Base-by-base conservation (phyloP, 2,329 filamentous ascomycete species). In the Ambrosiella beaveri region DNA sequence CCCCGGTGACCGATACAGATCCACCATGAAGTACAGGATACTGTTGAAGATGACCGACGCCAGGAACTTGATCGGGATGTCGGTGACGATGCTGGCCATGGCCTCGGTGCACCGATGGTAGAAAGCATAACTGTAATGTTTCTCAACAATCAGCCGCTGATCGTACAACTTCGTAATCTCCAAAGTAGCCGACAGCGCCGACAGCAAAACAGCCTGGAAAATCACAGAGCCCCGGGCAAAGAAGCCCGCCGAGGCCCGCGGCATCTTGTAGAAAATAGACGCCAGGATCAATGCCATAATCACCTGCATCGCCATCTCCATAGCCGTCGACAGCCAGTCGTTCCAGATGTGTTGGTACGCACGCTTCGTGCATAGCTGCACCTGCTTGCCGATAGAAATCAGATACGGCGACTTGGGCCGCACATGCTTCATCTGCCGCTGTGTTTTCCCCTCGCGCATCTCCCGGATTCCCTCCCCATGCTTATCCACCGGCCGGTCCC, bases 281-380 rank as follows among this genome's bases (percentile, higher is more conserved):
- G 79, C 80, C 49, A 84, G 74, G 60, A 84, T 80, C 36, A 84
- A 70, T 35, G 78, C 75, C 68, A 82, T 73, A 63, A 82, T 63
- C 49, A 80, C 63, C 44, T 82, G 73, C 9, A 73, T 72, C 15
- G 71, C 63, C 7, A 73, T 71, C 1, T 71, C 69, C 0, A 75
- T 73, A 0, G 71, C 64, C 0, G 76, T 77, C 0, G 74, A 73
- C 0, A 74, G 65, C 11, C 72, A 72, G 63, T 81, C 73, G 64
- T 74, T 73, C 72, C 71, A 74, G 55, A 80, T 73, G 12, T 76
- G 70, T 61, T 77, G 74, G 59, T 75, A 76, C 7, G 77, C 72
- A 44, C 77, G 66, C 58, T 70, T 73, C 5, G 73, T 79, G 63
- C 74, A 77, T 11, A 79, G 68, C 36, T 65, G 66, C 62, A 81